Evolutionary conservation across 1,284 basidiomycete species (phyloP), one percentile per base, ranked within the genome.

Genomic region (Amylostereum areolatum): DNA sequence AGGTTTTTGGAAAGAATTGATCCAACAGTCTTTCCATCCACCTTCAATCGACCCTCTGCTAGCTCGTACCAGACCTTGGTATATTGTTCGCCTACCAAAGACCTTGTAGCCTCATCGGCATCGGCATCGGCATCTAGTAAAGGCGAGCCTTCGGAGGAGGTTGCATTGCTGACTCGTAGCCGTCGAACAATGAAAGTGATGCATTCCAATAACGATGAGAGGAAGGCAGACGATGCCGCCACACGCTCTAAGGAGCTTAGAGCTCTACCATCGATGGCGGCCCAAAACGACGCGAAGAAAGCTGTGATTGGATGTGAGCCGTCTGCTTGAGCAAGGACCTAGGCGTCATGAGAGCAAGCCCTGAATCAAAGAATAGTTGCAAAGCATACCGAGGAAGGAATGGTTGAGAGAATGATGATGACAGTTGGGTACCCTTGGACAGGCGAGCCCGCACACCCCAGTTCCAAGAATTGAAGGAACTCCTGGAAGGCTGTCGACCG

Each of bases 371-470:
- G 11, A 47, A 24, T 10, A 18, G n/a, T 2, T 24, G 52, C 11
- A 29, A 44, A 31, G 66, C 76, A 44, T 59, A 85, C 81, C 32
- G 71, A 70, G 3, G 72, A 61, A 5, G 91, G 89, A 28, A 96
- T 80, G 0, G 89, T 92, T 0, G 89, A 87, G 3, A 96, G 61
- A 27, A 93, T 74, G 35, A 95, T 69, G 7, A 94, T 67, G 30
- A 94, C 71, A 0, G 83, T 75, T 0, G 89, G 89, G 60, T 93
- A 95, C 3, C 85, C 86, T 55, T 85, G 75, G 3, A 76, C 55
- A 0, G 90, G 84, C n/a, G 83, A 82, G 0, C 85, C 86, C 8
- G 78, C 77, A 62, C 91, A 94, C 6, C 83, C 89, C 1, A 80
- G 66, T 54, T 82, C 72, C 12, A 95, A 72, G 68, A 92, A 93